Conservation (phyloP, 768 basidiomycete genomes). For the Rhizopogon rudus region DNA sequence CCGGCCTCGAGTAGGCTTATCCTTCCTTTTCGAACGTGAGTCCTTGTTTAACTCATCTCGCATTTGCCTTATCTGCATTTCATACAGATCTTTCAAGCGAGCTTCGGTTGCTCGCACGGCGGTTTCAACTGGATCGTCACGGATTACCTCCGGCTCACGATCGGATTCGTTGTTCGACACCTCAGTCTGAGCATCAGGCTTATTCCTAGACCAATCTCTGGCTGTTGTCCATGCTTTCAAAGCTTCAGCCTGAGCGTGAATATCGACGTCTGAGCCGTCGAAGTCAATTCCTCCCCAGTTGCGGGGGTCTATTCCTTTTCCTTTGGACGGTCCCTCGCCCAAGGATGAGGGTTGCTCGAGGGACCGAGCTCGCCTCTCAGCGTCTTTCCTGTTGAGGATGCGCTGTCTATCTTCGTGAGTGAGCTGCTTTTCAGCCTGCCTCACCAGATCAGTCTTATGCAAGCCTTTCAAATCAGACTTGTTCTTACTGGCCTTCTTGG, state of each 20-base stretch:
- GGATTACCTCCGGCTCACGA: too few relatives aligned
- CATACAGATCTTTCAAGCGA: too few relatives aligned
- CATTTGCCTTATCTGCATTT: too few relatives aligned
- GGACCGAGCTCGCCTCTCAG: not conserved
- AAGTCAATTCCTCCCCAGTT: slow-evolving; percentile 12
- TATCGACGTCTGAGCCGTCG: not conserved
- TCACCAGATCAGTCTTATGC: not conserved
- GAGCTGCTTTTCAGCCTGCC: not conserved
- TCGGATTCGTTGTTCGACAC: too few relatives aligned
- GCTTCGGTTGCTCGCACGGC: too few relatives aligned
- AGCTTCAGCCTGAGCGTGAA: not conserved
- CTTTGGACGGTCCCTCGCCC: slow-evolving; percentile 3
- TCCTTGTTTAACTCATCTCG: too few relatives aligned
- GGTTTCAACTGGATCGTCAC: too few relatives aligned
- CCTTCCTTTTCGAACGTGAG: too few relatives aligned
- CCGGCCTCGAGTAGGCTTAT: too few relatives aligned
- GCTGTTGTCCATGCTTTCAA: not conserved
- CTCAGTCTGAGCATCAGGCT: too few relatives aligned
- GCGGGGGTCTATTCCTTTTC: slow-evolving; percentile 9
- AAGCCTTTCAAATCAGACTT: not conserved
- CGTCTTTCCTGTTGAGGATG: not conserved
- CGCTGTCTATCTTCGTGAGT: not conserved
- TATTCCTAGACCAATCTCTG: not conserved
- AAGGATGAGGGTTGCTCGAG: not conserved
- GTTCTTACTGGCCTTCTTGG: not conserved